Conservation (phyloP, 164 flowering plant genomes). For the Akebia trifoliata region DNA sequence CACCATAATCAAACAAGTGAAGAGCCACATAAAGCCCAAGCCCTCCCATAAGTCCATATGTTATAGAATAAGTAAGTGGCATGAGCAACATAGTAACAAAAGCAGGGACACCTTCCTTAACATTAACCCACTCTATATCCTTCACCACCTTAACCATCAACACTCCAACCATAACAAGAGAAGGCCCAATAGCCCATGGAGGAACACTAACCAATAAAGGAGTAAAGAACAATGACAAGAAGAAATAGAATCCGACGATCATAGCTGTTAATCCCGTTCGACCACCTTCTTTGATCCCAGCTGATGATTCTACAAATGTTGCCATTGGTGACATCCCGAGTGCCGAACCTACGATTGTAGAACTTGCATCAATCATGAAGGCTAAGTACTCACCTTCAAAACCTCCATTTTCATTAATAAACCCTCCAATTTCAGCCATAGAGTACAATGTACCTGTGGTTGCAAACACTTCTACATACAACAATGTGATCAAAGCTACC, state of each 20-base stretch:
- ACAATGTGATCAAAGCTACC: conserved; percentile 56
- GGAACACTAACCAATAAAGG: conserved; percentile 73
- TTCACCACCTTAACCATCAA: conserved; percentile 81
- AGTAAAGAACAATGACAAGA: conserved; percentile 55
- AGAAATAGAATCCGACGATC: conserved; percentile 48
- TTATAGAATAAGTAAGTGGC: conserved; percentile 80
- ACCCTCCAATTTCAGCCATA: conserved; percentile 72
- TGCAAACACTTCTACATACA: conserved; percentile 74
- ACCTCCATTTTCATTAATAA: conserved; percentile 46
- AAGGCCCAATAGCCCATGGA: conserved; percentile 88
- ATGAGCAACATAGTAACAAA: conserved; percentile 73
- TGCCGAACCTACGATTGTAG: conserved; percentile 56
- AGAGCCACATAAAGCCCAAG: conserved; percentile 59
- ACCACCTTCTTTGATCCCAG: conserved; percentile 83
- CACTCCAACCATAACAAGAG: conserved; percentile 74
- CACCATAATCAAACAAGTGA: conserved; percentile 35
- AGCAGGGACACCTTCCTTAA: conserved; percentile 68
- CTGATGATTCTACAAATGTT: conserved; percentile 69
- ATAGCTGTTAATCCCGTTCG: conserved; percentile 78
- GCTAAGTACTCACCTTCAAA: conserved; percentile 82
- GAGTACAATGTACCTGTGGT: conserved; percentile 74
- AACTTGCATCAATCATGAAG: conserved; percentile 65
- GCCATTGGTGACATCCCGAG: conserved; percentile 66
- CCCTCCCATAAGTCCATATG: conserved; percentile 83
- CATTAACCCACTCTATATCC: conserved; percentile 65